Base-by-base conservation (phyloP, 2,329 filamentous ascomycete species). In the Nothophoma quercina region DNA sequence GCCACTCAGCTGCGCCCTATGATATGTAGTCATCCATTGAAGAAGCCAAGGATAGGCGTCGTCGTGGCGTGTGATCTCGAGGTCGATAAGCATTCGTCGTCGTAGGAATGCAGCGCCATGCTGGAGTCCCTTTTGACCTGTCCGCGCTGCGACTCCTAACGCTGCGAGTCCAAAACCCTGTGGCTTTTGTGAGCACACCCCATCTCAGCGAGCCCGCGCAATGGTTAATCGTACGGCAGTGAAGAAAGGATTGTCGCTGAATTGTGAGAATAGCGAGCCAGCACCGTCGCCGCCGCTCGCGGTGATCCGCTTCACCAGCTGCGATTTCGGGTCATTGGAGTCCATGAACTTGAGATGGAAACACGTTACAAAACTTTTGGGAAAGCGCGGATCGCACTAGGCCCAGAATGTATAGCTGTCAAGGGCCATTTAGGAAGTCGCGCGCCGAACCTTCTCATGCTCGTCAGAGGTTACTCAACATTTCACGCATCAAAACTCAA, bases 41-140 rank as follows among this genome's bases (percentile, higher is more conserved):
- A 99, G 82, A 33, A 99, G 86, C 93, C 93, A 98, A 32, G 87
- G 87, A 72, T 98, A 99, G 1, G 93, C 93, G 35, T 91, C 87
- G 76, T 99, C 95, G 67, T 93, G 90, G 70, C 91, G 90, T 74
- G 90, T 93, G 75, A 99, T 96, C 76, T 99, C 95, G 67, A 99
- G 87, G 67, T 97, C 92, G 65, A 98, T 91, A 23, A 99, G 86
- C 77, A 99, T 86, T 40, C 93, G 90, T 45, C 89, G 87, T 41
- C 91, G 89, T 52, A 96, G 78, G 50, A 96, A 81, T 34, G 84
- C 83, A n/a, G 88, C 87, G 47, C 86, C 86, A 65, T 86, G 81
- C 55, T 93, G 84, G 53, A 89, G 74, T 26, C 90, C 90, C 69
- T 88, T 88, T 58, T 95, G 91, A 23, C 88, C 90, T 63, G 96